Percentiles rank a stretch among this genome's conserved stretches.
phyloP scores from a whole-genome alignment of 2,329 filamentous ascomycete species.

The Ilyonectria sp. region DNA sequence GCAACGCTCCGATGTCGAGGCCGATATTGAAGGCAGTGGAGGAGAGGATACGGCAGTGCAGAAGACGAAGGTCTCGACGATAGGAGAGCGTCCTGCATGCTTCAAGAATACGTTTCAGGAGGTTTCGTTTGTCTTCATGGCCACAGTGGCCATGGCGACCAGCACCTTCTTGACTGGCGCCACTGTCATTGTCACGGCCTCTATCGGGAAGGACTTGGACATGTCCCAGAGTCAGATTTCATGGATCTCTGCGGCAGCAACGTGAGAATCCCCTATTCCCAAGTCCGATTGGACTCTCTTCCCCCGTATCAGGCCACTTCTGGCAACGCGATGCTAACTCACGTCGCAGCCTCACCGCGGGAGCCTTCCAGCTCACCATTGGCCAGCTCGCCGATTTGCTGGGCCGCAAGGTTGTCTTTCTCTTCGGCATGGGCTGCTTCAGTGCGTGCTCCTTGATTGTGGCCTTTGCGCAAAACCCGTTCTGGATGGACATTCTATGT shows the following conservation, averaged over 20 bases:
- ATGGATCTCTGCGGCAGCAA: slow-evolving; percentile 76
- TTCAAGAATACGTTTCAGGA: slow-evolving; percentile 76
- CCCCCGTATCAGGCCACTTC: not conserved
- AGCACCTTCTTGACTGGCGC: slow-evolving; percentile 72
- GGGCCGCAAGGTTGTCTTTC: slow-evolving; percentile 38
- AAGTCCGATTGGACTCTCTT: not conserved
- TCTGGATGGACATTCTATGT: slow-evolving; percentile 66
- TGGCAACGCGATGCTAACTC: not conserved
- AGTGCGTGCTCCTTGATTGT: slow-evolving; percentile 40
- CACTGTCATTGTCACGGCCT: slow-evolving; percentile 74
- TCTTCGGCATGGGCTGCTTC: slow-evolving; percentile 41
- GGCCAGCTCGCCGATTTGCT: slow-evolving; percentile 35
- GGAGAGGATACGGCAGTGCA: slow-evolving; percentile 23
- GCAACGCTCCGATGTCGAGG: slow-evolving; percentile 6
- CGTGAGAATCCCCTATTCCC: slow-evolving; percentile 45
- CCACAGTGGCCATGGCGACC: slow-evolving; percentile 77
- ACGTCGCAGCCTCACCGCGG: slow-evolving; percentile 64
- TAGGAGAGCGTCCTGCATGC: slow-evolving; percentile 66
- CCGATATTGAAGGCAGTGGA: slow-evolving; percentile 28
- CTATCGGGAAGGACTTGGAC: slow-evolving; percentile 70
- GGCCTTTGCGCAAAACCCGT: slow-evolving; percentile 43
- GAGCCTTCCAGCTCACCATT: slow-evolving; percentile 77
- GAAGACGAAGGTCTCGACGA: slow-evolving; percentile 28
- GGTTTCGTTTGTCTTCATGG: slow-evolving; percentile 75
- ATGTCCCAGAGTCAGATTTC: slow-evolving; percentile 78